These are phyloP conservation scores for Nicotiana undulata DNA, from an alignment of 257 asterid species.

Conservation along the genomic window DNA sequence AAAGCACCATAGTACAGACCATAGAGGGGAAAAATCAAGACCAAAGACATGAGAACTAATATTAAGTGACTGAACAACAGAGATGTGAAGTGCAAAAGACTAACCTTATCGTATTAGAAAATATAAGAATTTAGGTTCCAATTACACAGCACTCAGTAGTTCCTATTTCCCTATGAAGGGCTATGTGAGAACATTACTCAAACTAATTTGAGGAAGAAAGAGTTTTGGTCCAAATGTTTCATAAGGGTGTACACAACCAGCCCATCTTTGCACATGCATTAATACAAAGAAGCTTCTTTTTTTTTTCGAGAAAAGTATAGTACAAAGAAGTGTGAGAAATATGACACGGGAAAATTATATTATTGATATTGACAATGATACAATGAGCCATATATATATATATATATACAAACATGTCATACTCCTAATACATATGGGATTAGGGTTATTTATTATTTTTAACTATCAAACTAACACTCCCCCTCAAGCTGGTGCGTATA, in stretches of 20 bases:
- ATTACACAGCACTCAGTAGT: neutral
- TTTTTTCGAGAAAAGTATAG: neutral
- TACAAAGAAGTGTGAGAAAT: no score
- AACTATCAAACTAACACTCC: no score
- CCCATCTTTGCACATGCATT: neutral
- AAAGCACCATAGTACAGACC: neutral
- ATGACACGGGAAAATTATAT: no score
- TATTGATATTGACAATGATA: no score
- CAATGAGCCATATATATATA: no score
- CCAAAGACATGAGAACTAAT: neutral
- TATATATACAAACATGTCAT: no score
- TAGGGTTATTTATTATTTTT: no score
- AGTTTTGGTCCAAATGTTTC: neutral
- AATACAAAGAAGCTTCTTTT: neutral
- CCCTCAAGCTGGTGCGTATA: no score
- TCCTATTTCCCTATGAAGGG: constrained; percentile 1
- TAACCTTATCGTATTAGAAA: neutral
- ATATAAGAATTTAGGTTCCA: neutral
- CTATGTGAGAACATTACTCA: neutral
- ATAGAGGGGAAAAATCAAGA: neutral
- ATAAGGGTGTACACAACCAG: neutral
- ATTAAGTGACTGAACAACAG: neutral
- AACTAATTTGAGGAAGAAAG: neutral
- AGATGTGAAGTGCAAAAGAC: neutral
- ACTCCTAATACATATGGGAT: no score